Conservation (phyloP, 116 monocot species). For the Posidonia oceanica region DNA sequence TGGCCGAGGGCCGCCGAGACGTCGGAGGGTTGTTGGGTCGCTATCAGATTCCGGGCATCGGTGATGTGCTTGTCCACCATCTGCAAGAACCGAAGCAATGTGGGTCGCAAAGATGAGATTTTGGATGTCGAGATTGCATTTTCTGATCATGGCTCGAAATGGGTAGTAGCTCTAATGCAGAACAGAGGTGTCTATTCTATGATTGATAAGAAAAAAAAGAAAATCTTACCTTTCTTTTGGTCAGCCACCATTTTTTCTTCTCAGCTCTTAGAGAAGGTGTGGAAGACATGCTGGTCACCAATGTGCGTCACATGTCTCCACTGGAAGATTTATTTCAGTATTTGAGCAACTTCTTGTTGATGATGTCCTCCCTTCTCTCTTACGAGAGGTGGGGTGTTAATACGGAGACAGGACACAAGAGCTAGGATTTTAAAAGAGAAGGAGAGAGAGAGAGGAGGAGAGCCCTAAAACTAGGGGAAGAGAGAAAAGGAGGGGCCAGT, state of each 20-base stretch:
- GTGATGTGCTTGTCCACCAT: slow-evolving; percentile 48
- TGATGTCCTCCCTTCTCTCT: too few relatives aligned
- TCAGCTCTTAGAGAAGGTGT: slow-evolving; percentile 12
- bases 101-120: background rate
- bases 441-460: background rate
- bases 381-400: too few relatives aligned
- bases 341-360: too few relatives aligned
- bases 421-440: background rate
- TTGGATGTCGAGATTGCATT: background rate
- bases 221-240: slow-evolving; percentile 48
- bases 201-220: too few relatives aligned
- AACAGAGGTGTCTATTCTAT: too few relatives aligned
- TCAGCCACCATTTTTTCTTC: slow-evolving; percentile 68
- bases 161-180: too few relatives aligned
- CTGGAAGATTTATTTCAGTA: background rate
- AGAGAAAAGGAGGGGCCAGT: slow-evolving; percentile 22
- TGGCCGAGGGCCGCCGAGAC: slow-evolving; percentile 40
- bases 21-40: slow-evolving; percentile 37
- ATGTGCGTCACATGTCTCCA: slow-evolving; percentile 7
- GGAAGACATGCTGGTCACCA: slow-evolving; percentile 21
- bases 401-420: too few relatives aligned
- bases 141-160: too few relatives aligned
- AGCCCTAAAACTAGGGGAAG: background rate
- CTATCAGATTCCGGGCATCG: slow-evolving; percentile 45
- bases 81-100: slow-evolving; percentile 15